These are phyloP conservation scores for Candida insectorum DNA, from an alignment of 805 yeast genomes.

Conservation along the genomic window DNA sequence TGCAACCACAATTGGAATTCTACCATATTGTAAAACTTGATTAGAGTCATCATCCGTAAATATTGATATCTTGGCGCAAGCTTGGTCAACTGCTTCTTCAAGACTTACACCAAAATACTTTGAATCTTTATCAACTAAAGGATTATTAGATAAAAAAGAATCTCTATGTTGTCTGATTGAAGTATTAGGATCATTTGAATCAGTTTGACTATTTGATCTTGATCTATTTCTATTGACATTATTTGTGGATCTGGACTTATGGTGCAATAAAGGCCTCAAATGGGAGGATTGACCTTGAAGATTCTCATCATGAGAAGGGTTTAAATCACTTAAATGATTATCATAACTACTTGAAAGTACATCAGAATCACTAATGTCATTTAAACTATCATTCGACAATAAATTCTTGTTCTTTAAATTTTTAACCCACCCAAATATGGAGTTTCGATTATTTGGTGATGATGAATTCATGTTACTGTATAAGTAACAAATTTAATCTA, in stretches of 20 bases:
- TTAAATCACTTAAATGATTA: constrained; percentile 6
- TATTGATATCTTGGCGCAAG: constrained; percentile 72
- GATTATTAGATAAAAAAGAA: constrained; percentile 44
- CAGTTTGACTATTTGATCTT: constrained; percentile 28
- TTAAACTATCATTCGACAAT: constrained; percentile 35
- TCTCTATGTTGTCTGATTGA: constrained; percentile 46
- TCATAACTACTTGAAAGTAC: constrained; percentile 9
- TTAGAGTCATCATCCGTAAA: constrained; percentile 51
- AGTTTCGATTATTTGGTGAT: constrained; percentile 36
- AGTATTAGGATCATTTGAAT: constrained; percentile 3
- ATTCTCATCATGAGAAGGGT: constrained; percentile 6
- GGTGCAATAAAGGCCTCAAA: constrained; percentile 46
- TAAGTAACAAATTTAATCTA: neutral
- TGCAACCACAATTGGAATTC: constrained; percentile 92
- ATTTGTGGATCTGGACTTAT: constrained; percentile 49
- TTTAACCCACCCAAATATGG: constrained; percentile 45
- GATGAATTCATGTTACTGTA: constrained; percentile 26
- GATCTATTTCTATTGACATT: constrained; percentile 34
- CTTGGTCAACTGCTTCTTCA: constrained; percentile 64
- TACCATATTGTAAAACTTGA: constrained; percentile 74
- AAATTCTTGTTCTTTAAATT: constrained; percentile 36
- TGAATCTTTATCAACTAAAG: constrained; percentile 42
- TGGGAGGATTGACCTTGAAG: constrained; percentile 1
- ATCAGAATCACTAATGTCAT: constrained; percentile 24
- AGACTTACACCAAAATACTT: constrained; percentile 80